Conservation (phyloP, 495 filamentous ascomycete species). For the Podospora sp. region DNA sequence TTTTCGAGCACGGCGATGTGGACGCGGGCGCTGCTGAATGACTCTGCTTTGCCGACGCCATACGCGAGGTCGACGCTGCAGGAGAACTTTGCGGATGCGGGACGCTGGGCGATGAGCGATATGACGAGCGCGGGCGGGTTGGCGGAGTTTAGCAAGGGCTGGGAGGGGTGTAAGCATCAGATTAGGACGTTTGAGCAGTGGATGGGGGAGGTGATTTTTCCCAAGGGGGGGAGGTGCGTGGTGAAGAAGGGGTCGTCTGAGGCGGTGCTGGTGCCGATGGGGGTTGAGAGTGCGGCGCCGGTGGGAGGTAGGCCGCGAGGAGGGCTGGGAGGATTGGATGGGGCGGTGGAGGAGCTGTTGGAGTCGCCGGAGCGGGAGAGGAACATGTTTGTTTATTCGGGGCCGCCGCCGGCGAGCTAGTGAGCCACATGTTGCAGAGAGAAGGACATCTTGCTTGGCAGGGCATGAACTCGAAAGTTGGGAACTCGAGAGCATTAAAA, state of each 20-base stretch:
- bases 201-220: conserved; percentile 23
- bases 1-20: conserved; percentile 24
- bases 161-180: conserved; percentile 21
- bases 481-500: too few relatives aligned
- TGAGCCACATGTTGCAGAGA: background rate
- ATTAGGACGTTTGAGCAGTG: conserved; percentile 14
- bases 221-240: conserved; percentile 7
- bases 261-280: background rate
- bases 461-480: background rate
- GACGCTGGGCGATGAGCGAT: conserved; percentile 29
- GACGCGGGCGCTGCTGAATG: conserved; percentile 14
- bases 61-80: conserved; percentile 24
- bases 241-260: conserved; percentile 10
- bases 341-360: conserved; percentile 1
- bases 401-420: background rate
- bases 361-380: background rate
- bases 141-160: conserved; percentile 19
- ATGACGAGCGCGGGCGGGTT: conserved; percentile 19
- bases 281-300: background rate
- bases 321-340: background rate
- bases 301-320: background rate
- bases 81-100: conserved; percentile 33
- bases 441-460: background rate
- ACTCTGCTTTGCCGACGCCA: conserved; percentile 23
- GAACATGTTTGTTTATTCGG: conserved; percentile 6